Conservation (phyloP, 1,284 basidiomycete genomes). For the Polyporus tsugae region DNA sequence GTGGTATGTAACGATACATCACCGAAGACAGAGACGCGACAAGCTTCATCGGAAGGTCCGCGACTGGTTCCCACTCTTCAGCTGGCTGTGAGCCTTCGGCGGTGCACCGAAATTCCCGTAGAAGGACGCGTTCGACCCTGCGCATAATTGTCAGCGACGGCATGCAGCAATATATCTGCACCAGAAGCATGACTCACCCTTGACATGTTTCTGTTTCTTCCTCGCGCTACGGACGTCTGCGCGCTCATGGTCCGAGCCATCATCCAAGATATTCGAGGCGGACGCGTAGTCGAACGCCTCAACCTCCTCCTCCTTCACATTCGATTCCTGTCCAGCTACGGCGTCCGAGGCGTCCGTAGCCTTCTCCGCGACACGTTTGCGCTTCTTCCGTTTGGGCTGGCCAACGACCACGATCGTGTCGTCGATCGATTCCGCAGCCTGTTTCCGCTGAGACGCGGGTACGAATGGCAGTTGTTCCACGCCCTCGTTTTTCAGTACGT, state of each 20-base stretch:
- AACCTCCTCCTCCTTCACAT: slow-evolving; percentile 34
- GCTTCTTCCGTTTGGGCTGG: slow-evolving; percentile 65
- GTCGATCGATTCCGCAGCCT: slow-evolving; percentile 46
- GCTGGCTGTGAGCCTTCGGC: slow-evolving; percentile 71
- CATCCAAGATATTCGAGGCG: slow-evolving; percentile 83
- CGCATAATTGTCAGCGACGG: slow-evolving; percentile 1
- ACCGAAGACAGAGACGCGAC: not conserved
- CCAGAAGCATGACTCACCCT: slow-evolving; percentile 49
- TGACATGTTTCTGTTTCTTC: slow-evolving; percentile 55
- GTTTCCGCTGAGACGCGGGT: slow-evolving; percentile 61
- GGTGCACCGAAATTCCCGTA: slow-evolving; percentile 73
- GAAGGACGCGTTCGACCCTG: slow-evolving; percentile 22
- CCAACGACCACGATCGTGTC: slow-evolving; percentile 80
- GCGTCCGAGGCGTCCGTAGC: slow-evolving; percentile 13
- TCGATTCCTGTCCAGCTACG: slow-evolving; percentile 17
- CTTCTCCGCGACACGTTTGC: slow-evolving; percentile 52
- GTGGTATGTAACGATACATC: not conserved
- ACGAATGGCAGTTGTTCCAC: slow-evolving; percentile 69
- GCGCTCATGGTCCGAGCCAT: slow-evolving; percentile 54
- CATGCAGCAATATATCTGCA: not conserved
- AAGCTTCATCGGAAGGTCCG: slow-evolving; percentile 64
- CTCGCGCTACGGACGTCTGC: slow-evolving; percentile 49
- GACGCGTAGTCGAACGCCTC: slow-evolving; percentile 79
- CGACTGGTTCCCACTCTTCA: slow-evolving; percentile 76
- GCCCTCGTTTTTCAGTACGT: slow-evolving; percentile 41